phyloP scores from a whole-genome alignment of 192 early-diverging fungal genomes.

The Obelidium mucronatum region DNA sequence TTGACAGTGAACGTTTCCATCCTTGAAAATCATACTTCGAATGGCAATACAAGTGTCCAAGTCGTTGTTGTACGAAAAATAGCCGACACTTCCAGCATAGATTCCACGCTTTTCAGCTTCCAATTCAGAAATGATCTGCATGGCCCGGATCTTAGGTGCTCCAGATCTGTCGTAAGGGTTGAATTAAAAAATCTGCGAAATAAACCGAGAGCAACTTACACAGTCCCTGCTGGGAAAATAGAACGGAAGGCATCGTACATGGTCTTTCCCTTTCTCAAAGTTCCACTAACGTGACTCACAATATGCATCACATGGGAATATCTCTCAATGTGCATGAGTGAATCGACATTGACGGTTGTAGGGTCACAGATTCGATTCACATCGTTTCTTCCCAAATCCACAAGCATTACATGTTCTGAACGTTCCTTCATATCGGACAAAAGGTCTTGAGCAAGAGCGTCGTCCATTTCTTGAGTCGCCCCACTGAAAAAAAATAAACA shows the following conservation, averaged over 20 bases:
- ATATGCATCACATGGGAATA: slow-evolving; percentile 99
- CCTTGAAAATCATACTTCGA: slow-evolving; percentile 98
- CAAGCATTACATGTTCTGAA: slow-evolving; percentile 98
- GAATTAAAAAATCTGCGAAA: background rate
- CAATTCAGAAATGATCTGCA: slow-evolving; percentile 91
- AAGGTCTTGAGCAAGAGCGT: slow-evolving; percentile 88
- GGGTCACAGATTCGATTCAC: slow-evolving; percentile 97
- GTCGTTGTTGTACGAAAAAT: slow-evolving; percentile 91
- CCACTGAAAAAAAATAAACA: too few species aligned
- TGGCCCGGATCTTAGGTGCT: slow-evolving; percentile 96
- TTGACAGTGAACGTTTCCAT: slow-evolving; percentile 93
- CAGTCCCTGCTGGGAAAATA: slow-evolving; percentile 98
- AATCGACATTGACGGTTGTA: slow-evolving; percentile 90
- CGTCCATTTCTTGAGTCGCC: slow-evolving; percentile 82
- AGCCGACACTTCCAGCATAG: slow-evolving; percentile 82
- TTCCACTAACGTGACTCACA: slow-evolving; percentile 94
- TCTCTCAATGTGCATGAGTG: slow-evolving; percentile 95
- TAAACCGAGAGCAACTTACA: slow-evolving; percentile 44
- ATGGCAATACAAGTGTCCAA: slow-evolving; percentile 99
- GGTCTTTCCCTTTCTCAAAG: slow-evolving; percentile 87
- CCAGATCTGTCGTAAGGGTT: slow-evolving; percentile 68
- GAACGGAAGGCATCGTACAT: slow-evolving; percentile 95
- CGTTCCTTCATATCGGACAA: slow-evolving; percentile 94
- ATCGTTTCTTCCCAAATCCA: slow-evolving; percentile 98
- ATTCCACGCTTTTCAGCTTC: slow-evolving; percentile 92